phyloP scores from a whole-genome alignment of 371 early-diverging fungal genomes.

The Syncephalastrum monosporum region DNA sequence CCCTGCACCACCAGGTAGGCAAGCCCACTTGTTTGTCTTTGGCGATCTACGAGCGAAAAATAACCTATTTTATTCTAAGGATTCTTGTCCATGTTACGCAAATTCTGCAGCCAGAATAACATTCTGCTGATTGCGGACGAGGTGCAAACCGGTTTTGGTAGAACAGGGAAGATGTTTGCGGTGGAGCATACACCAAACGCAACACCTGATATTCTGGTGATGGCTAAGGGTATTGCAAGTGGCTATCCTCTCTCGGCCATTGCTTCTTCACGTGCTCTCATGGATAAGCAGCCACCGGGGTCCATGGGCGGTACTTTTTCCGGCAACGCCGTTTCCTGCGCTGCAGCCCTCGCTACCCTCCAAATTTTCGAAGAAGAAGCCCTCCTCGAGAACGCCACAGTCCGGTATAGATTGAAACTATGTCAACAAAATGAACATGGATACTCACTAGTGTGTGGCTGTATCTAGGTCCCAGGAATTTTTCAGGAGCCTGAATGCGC shows the following conservation, averaged over 20 bases:
- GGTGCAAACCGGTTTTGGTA: constrained; percentile 42
- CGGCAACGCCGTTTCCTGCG: constrained; percentile 52
- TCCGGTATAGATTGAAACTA: neutral
- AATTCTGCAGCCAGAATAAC: constrained; percentile 57
- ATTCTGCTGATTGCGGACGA: constrained; percentile 42
- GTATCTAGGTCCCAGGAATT: constrained; percentile 38
- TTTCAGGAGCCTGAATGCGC: constrained; percentile 28
- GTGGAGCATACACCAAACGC: constrained; percentile 39
- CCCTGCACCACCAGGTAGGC: constrained; percentile 39
- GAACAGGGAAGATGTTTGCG: constrained; percentile 48
- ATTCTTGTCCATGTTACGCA: constrained; percentile 64
- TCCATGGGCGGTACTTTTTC: constrained; percentile 57
- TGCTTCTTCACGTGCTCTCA: constrained; percentile 41
- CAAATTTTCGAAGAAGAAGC: too few species aligned
- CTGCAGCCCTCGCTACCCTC: constrained; percentile 37
- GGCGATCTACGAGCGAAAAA: neutral
- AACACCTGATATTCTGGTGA: constrained; percentile 52
- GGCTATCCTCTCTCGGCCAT: constrained; percentile 54
- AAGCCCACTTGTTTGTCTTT: neutral
- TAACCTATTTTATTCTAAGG: constrained; percentile 13
- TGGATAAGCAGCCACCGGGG: constrained; percentile 47
- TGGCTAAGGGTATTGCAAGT: constrained; percentile 58
- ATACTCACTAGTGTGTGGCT: neutral
- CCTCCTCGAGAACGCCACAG: constrained; percentile 1
- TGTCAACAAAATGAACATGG: too few species aligned